Base-by-base conservation (phyloP, 148 eudicot species). In the Limonium bicolor region DNA sequence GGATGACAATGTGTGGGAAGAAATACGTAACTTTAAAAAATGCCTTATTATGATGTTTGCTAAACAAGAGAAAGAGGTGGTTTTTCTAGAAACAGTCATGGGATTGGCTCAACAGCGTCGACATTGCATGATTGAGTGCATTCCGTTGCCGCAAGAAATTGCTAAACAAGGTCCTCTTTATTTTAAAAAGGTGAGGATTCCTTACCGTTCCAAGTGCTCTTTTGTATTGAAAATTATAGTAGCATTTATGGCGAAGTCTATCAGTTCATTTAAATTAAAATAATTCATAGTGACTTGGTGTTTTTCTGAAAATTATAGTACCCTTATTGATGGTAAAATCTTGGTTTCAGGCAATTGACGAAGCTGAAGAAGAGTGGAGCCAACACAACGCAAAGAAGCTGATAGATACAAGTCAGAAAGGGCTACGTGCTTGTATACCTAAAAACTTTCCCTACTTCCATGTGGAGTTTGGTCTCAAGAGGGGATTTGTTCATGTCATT, bases 341-440 rank as follows among this genome's bases (percentile, higher is more conserved):
- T 1, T 20, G 12, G 16, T 25, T 12, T 43, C 73, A 90, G 95
- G 99, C 99, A 38, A 90, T 90, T 56, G 99, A 90, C 48, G 99
- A 90, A 71, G 99, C 95, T 11, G 99, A 80, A 67, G 81, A 73
- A 4, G 99, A 90, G 46, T 84, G 99, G 99, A 90, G 99, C 48
- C 95, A 80, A 56, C 99, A 90, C 65, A 73, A 90, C 16, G 81
- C 99, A 0, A 90, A 90, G 64, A 84, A 73, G 56, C 66, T 90
- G 50, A 90, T 85, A 1, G 95, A 90, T 49, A 90, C 95, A 1
- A 84, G 80, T 59, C 68, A 62, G 37, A 90, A 90, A 63, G 95
- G 99, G 35, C 54, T 84, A 53, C 78, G 93, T 7, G 72, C 54
- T 25, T 90, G 95, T 2, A 78, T 90, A 17, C 99, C 99, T 1